Base-by-base conservation (phyloP, 2,329 filamentous ascomycete species). In the Pezicula carpinea region DNA sequence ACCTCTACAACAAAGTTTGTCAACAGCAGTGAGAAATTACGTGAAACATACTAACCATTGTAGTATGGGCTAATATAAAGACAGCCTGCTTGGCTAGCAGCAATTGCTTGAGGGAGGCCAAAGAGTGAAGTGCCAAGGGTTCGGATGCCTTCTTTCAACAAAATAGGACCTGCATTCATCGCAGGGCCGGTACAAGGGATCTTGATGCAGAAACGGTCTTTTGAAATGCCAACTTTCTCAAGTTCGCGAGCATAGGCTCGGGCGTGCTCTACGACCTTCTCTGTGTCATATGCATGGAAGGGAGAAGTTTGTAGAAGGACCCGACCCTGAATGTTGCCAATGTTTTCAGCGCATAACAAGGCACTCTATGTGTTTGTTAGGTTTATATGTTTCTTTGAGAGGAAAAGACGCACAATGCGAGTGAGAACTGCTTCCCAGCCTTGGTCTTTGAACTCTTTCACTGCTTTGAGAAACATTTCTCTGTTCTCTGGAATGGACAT, bases 51-150 rank as follows among this genome's bases (percentile, higher is more conserved):
- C 62, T 45, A 48, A 69, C 69, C 68, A 48, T 76, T 76, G 44
- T 68, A 74, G 47, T 77, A 76, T 3, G 72, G 73, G 52, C 71
- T 74, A 55, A 76, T 72, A 46, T 69, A 75, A 4, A 72, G 59
- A 55, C 69, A 71, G 1, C 66, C 64, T 0, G 72, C 72, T 53
- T 76, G 72, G 40, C 70, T 74, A 33, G 67, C 69, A 2, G 73
- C 72, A 47, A 76, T 70, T 5, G 73, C 74, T 56, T 77, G 73
- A 1, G 67, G 57, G 1, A 77, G 63, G 39, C 68, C 66, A 50
- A 76, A 74, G 1, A 76, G 54, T 0, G 72, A 66, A 0, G 74
- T 77, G 0, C 70, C 72, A 1, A 76, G 63, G 1, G 73, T 76
- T 2, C 65, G 62, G 39, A 75, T 74, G 4, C 72, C 71, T 49